Base-by-base conservation (phyloP, 2,329 filamentous ascomycete species). In the Sporothrix dimorphospora region DNA sequence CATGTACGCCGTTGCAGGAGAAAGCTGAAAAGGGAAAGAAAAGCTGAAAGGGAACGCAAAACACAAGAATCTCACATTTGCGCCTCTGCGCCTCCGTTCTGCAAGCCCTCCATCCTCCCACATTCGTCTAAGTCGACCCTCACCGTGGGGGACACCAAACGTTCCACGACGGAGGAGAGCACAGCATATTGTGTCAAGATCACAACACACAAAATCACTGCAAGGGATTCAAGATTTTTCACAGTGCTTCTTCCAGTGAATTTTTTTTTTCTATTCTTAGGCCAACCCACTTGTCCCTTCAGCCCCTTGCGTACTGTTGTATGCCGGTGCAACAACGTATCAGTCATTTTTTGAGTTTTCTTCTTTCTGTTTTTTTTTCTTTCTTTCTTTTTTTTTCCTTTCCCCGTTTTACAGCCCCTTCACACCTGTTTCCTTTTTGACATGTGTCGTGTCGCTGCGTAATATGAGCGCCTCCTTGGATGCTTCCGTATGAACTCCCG, bases 11-110 rank as follows among this genome's bases (percentile, higher is more conserved):
- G 14, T n/a, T 49, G 27, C 24, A 66, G 42, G 24, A 42, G 63
- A 66, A 66, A 65, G 59, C 38, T 65, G 59, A 45, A 65, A 24
- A 14, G 11, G 34, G 57, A 42, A 42, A 42, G 19, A 57, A 19
- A 42, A 42, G 34, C 57, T 63, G 57, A 42, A 57, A 21, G 9
- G 19, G 42, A 34, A 11, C 59, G 9, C 21, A 9, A 24, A 7
- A 38, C 21, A 45, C 14, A 19, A 21, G 14, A 30, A 34, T 34
- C 42, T 34, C 14, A 49, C 42, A 47, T 66, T 34, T 14, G 8
- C 55, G 55, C 55, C 30, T n/a, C 14, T 30, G 16, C 63, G 42
- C 24, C 63, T 45, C 16, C 16, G 38, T 16, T 38, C 30, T 11
- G 19, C 19, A 30, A 16, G 12, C 51, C 51, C 12, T 21, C 57